Evolutionary conservation across 768 basidiomycete species (phyloP).

Genomic region (Leucocoprinus sp.): DNA sequence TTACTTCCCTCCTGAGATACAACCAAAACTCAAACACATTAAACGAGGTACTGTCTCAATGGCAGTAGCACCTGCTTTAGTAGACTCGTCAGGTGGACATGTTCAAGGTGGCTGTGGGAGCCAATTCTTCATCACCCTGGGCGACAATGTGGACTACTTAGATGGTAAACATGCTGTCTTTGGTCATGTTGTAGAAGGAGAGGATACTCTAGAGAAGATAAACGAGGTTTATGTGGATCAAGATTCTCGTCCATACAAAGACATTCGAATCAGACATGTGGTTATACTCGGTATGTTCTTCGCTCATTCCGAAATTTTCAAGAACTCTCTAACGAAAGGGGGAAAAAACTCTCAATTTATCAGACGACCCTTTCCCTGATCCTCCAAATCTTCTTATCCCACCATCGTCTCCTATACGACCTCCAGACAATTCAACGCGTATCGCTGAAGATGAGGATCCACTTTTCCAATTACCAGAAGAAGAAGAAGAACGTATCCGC

Average conservation of each 20-base stretch:
- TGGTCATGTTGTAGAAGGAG: constrained; percentile 90
- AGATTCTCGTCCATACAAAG: constrained; percentile 86
- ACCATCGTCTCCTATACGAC: constrained; percentile 66
- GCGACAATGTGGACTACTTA: constrained; percentile 86
- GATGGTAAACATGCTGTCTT: constrained; percentile 92
- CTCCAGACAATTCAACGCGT: constrained; percentile 80
- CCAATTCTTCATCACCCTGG: constrained; percentile 95
- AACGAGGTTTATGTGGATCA: constrained; percentile 89
- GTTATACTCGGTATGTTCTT: constrained; percentile 72
- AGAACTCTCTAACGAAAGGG: too few species aligned
- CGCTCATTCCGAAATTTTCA: too few species aligned
- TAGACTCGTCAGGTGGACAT: constrained; percentile 28
- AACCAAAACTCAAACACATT: constrained; percentile 76
- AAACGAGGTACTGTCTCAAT: constrained; percentile 89
- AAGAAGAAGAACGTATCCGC: constrained; percentile 72
- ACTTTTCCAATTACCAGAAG: constrained; percentile 71
- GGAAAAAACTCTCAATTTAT: too few species aligned
- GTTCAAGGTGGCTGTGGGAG: constrained; percentile 72
- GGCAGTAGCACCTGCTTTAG: constrained; percentile 82
- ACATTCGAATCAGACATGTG: constrained; percentile 92
- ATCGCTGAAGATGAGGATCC: constrained; percentile 96
- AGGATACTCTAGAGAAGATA: constrained; percentile 86
- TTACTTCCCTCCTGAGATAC: constrained; percentile 82
- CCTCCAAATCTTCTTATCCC: constrained; percentile 69
- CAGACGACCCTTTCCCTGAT: constrained; percentile 95